Evolutionary conservation across 2,329 filamentous ascomycete genomes (phyloP), one percentile per base, ranked within the genome.

Genomic region (Monilinia aucupariae): DNA sequence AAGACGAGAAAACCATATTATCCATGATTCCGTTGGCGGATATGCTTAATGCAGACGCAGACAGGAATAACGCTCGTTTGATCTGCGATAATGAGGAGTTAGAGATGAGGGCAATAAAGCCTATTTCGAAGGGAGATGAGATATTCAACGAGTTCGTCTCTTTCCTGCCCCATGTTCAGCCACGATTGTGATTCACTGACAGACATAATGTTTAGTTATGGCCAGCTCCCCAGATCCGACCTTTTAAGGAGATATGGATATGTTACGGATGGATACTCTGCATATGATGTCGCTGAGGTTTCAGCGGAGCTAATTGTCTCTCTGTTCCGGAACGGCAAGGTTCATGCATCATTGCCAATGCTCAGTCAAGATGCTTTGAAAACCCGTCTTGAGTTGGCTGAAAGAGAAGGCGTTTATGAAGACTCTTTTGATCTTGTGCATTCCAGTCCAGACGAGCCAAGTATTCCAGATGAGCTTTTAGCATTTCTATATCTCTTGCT

Each of bases 11-110:
- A 43, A 71, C 71, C 1, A 68, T 72, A 47, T 87, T 89, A 68
- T 86, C 84, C 51, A 87, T 89, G 85, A 82, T 90, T 1, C 87
- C 87, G 3, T 73, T 90, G 64, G 87, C 86, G n/a, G 87, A 89
- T 72, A 81, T 89, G 75, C 79, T 90, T 25, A 90, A 89, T 69
- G 86, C 86, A 5, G 85, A 90, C 72, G 86, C 83, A 7, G 81
- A 87, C 66, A 77, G 78, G 54, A 88, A 88, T 70, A 89, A 90
- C 69, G 83, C 82, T 66, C 72, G 77, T 70, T 65, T 75, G 27
- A 70, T 68, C 56, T 74, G 69, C 56, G 70, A 74, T 41, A 71
- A 70, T 17, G 70, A 73, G 60, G 68, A 72, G 13, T 75, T 90
- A n/a, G 80, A 83, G 61, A 89, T 90, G 85, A 82, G 82, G 68